Evolutionary conservation across 768 basidiomycete species (phyloP).

Genomic region (Pleurotus platypus): DNA sequence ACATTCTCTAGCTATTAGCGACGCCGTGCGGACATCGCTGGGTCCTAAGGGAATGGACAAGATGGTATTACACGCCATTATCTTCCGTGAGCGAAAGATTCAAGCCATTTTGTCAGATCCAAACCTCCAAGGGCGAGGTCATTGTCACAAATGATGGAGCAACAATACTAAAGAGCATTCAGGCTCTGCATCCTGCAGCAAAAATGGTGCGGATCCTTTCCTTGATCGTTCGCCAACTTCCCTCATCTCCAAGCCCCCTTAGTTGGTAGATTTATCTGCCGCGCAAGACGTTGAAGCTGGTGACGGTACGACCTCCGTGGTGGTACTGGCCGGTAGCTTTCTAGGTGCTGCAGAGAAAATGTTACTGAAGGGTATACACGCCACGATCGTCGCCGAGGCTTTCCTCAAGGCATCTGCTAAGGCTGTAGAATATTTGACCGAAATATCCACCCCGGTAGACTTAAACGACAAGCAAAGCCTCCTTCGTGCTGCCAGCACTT

Average conservation of each 20-base stretch:
- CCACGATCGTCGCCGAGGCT: conserved; percentile 93
- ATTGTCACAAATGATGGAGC: conserved; percentile 99
- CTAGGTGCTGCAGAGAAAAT: conserved; percentile 96
- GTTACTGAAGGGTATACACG: conserved; percentile 95
- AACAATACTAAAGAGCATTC: conserved; percentile 93
- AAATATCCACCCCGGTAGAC: conserved; percentile 90
- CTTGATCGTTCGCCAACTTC: neutral
- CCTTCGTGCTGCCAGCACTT: conserved; percentile 90
- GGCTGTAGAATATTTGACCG: conserved; percentile 90
- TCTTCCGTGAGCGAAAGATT: neutral
- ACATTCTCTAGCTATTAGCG: conserved; percentile 76
- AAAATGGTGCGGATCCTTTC: conserved; percentile 68
- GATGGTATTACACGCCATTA: conserved; percentile 57
- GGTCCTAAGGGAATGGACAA: conserved; percentile 99
- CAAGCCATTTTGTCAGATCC: conserved; percentile 56
- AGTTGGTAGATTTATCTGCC: conserved; percentile 96
- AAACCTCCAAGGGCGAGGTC: conserved; percentile 94
- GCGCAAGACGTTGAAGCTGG: conserved; percentile 99
- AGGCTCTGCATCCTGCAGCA: conserved; percentile 95
- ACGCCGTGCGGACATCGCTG: conserved; percentile 94
- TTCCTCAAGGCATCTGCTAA: conserved; percentile 92
- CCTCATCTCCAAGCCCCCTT: conserved; percentile 13
- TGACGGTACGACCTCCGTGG: conserved; percentile 97
- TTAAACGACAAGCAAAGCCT: conserved; percentile 82
- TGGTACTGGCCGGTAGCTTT: conserved; percentile 91